A percentile compares a stretch with the other conserved stretches of the same genome.
phyloP scores from a whole-genome alignment of 2,329 filamentous ascomycete genomes.

The Clarireedia homoeocarpa region DNA sequence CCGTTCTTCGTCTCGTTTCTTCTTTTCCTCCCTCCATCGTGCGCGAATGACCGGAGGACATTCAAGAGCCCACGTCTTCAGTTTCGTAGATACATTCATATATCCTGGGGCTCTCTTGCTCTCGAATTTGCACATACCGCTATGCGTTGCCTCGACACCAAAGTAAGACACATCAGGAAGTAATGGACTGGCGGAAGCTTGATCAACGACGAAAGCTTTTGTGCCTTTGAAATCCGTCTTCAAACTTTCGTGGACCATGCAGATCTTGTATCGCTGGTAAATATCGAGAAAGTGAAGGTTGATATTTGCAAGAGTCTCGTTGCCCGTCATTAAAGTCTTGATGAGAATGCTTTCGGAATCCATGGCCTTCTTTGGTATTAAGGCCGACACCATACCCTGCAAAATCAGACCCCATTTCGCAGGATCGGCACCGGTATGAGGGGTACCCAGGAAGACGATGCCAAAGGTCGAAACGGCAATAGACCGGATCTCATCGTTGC shows the following conservation, averaged over 20 bases:
- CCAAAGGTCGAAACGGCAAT: constrained; percentile 70
- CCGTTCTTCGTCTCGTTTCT: constrained; percentile 17
- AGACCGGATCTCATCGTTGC: constrained; percentile 57
- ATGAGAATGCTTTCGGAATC: constrained; percentile 61
- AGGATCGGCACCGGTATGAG: constrained; percentile 47
- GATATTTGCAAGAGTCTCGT: constrained; percentile 66
- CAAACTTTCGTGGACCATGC: constrained; percentile 70
- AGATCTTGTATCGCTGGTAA: constrained; percentile 61
- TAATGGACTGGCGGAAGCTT: constrained; percentile 60
- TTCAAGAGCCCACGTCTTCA: constrained; percentile 25
- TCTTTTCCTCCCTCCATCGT: constrained; percentile 22
- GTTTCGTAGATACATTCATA: constrained; percentile 25
- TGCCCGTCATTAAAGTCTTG: constrained; percentile 63
- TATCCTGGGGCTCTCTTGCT: constrained; percentile 57
- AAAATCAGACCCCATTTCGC: constrained; percentile 61
- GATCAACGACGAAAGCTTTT: constrained; percentile 58
- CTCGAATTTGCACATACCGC: constrained; percentile 65
- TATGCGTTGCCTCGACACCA: constrained; percentile 68
- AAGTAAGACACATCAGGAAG: constrained; percentile 64
- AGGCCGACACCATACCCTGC: constrained; percentile 57
- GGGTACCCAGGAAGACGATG: constrained; percentile 70
- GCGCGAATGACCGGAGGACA: constrained; percentile 16
- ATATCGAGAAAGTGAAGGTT: constrained; percentile 67
- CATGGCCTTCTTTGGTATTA: constrained; percentile 58
- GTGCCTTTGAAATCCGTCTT: constrained; percentile 62